Percentiles rank a stretch among this genome's conserved stretches.
Conservation (phyloP, 1,284 basidiomycete genomes). For the Tilletiaria anomala region DNA sequence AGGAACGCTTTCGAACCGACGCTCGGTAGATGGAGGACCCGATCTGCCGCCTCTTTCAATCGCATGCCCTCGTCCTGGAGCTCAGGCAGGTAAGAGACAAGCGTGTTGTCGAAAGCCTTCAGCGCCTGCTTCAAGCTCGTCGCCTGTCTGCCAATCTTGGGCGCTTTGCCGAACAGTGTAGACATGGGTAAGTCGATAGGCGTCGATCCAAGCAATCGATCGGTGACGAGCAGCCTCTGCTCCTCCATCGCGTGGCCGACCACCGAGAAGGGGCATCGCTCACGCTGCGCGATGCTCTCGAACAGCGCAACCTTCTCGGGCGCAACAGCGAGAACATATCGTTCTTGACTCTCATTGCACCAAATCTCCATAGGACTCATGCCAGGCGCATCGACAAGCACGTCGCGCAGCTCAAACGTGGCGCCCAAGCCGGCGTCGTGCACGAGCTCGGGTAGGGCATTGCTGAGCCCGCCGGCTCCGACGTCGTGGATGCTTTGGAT, state of each 20-base stretch:
- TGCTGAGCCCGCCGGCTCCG: conserved; percentile 88
- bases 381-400: conserved; percentile 74
- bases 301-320: conserved; percentile 45
- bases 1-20: conserved; percentile 95
- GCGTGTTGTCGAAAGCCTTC: conserved; percentile 56
- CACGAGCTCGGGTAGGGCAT: conserved; percentile 90
- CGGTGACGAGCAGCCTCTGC: conserved; percentile 67
- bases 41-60: conserved; percentile 50
- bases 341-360: conserved; percentile 98
- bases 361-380: conserved; percentile 99
- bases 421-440: conserved; percentile 86
- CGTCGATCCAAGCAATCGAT: conserved; percentile 62
- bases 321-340: conserved; percentile 65
- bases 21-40: conserved; percentile 75
- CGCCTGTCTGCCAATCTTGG: conserved; percentile 71
- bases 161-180: conserved; percentile 89
- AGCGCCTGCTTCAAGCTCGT: conserved; percentile 47
- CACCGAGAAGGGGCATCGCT: conserved; percentile 81
- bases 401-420: conserved; percentile 83
- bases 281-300: conserved; percentile 63
- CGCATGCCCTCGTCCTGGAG: conserved; percentile 42
- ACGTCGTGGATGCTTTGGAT: conserved; percentile 97
- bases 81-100: conserved; percentile 51
- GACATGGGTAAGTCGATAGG: conserved; percentile 86
- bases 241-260: conserved; percentile 74